Evolutionary conservation across 2,329 filamentous ascomycete species (phyloP).

Genomic region (Ambrosiella xylebori): DNA sequence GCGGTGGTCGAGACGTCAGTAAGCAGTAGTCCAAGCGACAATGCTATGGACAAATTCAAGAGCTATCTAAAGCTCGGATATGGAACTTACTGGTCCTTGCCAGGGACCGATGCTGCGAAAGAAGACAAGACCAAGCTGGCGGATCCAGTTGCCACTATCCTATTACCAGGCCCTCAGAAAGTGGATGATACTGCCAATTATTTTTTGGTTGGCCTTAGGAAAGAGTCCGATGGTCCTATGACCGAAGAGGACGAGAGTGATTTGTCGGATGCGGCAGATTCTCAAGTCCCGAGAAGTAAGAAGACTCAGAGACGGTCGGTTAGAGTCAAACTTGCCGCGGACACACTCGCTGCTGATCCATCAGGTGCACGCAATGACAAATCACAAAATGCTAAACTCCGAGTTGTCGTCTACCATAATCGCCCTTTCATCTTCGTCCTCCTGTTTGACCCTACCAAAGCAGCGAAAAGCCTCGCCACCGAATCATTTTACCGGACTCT

Average conservation of each 20-base stretch:
- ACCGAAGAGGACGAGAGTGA: constrained; percentile 18
- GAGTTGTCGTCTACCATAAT: constrained; percentile 56
- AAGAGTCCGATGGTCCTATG: constrained; percentile 36
- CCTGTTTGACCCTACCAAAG: constrained; percentile 41
- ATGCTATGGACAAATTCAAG: constrained; percentile 37
- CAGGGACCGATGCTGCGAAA: background rate
- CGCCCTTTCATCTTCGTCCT: constrained; percentile 65
- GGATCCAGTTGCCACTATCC: background rate
- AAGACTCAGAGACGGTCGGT: constrained; percentile 11
- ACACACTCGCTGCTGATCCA: background rate
- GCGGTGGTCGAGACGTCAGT: background rate
- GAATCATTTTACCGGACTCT: constrained; percentile 40
- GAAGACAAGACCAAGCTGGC: constrained; percentile 5
- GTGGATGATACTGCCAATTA: constrained; percentile 21
- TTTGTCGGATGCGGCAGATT: constrained; percentile 18
- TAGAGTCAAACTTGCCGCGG: constrained; percentile 19
- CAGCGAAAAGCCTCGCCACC: constrained; percentile 39
- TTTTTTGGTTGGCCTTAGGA: constrained; percentile 53
- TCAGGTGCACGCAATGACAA: constrained; percentile 28
- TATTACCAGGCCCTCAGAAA: constrained; percentile 7
- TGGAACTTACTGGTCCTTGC: constrained; percentile 42
- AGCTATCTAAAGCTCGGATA: constrained; percentile 51
- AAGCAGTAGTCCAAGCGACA: constrained; percentile 18
- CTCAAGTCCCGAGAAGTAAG: constrained; percentile 28
- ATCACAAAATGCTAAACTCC: constrained; percentile 28